Evolutionary conservation across 2,329 filamentous ascomycete species (phyloP), one percentile per base, ranked within the genome.

Genomic region (Penicillium palitans): DNA sequence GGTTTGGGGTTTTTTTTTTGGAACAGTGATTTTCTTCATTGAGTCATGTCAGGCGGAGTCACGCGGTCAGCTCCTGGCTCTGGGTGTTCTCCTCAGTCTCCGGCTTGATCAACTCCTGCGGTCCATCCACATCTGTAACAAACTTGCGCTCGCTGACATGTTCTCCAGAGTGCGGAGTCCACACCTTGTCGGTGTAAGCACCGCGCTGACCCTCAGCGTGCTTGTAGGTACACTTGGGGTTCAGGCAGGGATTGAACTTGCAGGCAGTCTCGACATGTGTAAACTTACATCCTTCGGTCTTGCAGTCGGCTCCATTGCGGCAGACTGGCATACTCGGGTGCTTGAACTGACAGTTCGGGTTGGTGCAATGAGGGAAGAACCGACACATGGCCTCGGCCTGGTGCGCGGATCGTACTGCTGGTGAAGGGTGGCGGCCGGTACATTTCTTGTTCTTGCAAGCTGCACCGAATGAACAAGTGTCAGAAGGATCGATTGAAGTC

Each of bases 361-460:
- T 97, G 50, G 91, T 89, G 81, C 92, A 96, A 78, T 96, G 91
- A 58, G 93, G 91, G 75, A 86, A 96, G 81, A 92, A 96, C 71
- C 89, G 91, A 84, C 93, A 96, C 70, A 96, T 88, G 74, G 90
- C 87, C 74, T 95, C 90, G 59, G 87, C 84, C 77, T 96, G 90
- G 72, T 93, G 90, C 27, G 88, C 87, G 52, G 85, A 79, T 73
- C 87, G 90, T 66, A 90, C 84, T 6, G 93, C 92, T 1, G 95
- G 95, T 7, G 93, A 97, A 2, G 95, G 95, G 75, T 99, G 95
- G 59, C 91, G 90, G 31, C 85, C 93, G 9, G 90, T 90, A 72
- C 95, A 99, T 79, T 98, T 98, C 69, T 86, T 84, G 81, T 98
- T 99, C 79, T 95, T 96, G 85, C 95, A 99, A 9, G 92, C 92